phyloP scores from a whole-genome alignment of 257 asterid species.

The Rauvolfia tetraphylla region DNA sequence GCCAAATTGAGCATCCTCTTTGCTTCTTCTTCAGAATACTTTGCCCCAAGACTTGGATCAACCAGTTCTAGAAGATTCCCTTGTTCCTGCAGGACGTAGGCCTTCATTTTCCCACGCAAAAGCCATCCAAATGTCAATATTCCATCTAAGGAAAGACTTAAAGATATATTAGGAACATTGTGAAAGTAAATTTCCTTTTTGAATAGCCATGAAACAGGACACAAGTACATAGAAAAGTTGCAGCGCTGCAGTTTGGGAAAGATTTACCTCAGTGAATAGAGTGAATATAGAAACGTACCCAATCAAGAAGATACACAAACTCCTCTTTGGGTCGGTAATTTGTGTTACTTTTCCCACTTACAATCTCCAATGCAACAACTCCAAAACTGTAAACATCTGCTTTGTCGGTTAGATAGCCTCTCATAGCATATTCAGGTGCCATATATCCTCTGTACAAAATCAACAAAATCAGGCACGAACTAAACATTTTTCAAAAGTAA shows the following conservation, averaged over 20 bases:
- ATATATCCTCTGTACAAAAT: conserved; percentile 36
- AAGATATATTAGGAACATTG: background rate
- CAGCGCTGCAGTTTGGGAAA: background rate
- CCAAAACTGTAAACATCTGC: conserved; percentile 51
- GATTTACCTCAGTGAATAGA: background rate
- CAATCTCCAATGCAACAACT: conserved; percentile 42
- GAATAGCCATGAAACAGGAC: background rate
- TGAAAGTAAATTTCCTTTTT: background rate
- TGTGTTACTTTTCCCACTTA: conserved; percentile 50
- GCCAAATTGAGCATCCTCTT: conserved; percentile 60
- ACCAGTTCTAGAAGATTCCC: conserved; percentile 79
- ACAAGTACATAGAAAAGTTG: background rate
- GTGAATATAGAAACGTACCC: conserved; percentile 26
- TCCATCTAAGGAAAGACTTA: background rate
- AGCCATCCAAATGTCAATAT: background rate
- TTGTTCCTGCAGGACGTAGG: conserved; percentile 82
- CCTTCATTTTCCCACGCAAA: conserved; percentile 36
- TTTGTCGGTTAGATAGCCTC: conserved; percentile 49
- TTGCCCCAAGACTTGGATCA: conserved; percentile 64
- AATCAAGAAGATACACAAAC: conserved; percentile 50
- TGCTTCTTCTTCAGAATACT: conserved; percentile 56
- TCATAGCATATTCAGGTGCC: conserved; percentile 54
- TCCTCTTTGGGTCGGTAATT: conserved; percentile 49
- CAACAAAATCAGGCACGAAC: background rate
- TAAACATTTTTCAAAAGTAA: no score